Percentiles rank a stretch among this genome's conserved stretches.
These are phyloP conservation scores for Microsporum canis DNA, from an alignment of 2,329 filamentous ascomycete genomes.

Conservation along the genomic window DNA sequence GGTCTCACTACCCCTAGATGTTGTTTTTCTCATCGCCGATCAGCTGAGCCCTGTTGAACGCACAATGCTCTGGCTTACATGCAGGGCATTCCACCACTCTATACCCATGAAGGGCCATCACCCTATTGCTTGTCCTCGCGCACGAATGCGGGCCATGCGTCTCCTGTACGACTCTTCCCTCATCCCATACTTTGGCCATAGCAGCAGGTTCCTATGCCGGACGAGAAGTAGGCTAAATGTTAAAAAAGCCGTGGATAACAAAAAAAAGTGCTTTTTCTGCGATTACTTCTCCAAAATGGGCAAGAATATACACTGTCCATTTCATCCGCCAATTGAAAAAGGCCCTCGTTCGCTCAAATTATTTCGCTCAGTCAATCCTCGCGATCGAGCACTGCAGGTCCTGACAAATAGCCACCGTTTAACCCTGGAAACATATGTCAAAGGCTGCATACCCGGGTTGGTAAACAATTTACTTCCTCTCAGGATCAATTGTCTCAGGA, in stretches of 20 bases:
- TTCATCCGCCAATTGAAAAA: conserved; percentile 4
- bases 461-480: background rate
- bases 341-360: too few species aligned
- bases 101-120: background rate
- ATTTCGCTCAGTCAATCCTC: background rate
- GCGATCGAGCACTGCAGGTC: background rate
- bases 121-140: background rate
- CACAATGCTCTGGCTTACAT: conserved; percentile 17
- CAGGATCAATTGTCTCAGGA: background rate
- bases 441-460: background rate
- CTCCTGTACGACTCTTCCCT: conserved; percentile 5
- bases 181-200: conserved; percentile 3
- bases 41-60: conserved; percentile 17
- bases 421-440: background rate
- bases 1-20: background rate
- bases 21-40: conserved; percentile 11
- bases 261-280: conserved; percentile 3
- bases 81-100: conserved; percentile 10
- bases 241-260: background rate
- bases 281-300: background rate
- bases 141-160: background rate
- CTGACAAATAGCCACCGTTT: background rate
- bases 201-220: background rate
- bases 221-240: background rate
- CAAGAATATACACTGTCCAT: conserved; percentile 5